phyloP scores from a whole-genome alignment of 768 basidiomycete species.

The Mycena maculata region DNA sequence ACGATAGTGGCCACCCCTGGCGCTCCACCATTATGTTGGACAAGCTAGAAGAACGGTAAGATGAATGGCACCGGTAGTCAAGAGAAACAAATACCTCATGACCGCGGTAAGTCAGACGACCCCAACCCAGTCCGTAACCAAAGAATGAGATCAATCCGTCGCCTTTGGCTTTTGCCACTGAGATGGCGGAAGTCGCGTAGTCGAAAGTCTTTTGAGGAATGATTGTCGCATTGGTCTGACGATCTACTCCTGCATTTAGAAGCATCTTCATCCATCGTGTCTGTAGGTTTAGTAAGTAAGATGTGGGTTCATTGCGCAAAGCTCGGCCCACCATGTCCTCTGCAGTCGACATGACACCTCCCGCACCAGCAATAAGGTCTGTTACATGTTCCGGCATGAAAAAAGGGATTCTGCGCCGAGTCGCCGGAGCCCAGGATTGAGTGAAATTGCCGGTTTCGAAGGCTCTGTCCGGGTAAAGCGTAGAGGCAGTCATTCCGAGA shows the following conservation, averaged over 20 bases:
- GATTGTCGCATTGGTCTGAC: conserved; percentile 43
- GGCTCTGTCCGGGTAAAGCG: conserved; percentile 50
- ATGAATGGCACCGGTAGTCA: not conserved
- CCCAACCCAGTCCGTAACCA: conserved; percentile 59
- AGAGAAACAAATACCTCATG: conserved; percentile 48
- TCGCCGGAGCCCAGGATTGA: conserved; percentile 24
- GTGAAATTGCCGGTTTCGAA: conserved; percentile 40
- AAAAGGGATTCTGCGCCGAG: conserved; percentile 29
- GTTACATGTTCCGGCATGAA: conserved; percentile 37
- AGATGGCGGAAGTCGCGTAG: conserved; percentile 46
- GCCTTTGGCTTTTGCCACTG: conserved; percentile 34
- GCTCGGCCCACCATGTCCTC: conserved; percentile 53
- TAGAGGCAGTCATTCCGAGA: conserved; percentile 54
- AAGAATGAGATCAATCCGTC: conserved; percentile 41
- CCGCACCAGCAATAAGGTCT: conserved; percentile 49
- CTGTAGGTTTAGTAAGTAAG: conserved; percentile 37
- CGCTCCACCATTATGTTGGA: conserved; percentile 48
- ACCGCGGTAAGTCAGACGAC: conserved; percentile 50
- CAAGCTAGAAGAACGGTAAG: conserved; percentile 39
- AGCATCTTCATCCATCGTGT: conserved; percentile 51
- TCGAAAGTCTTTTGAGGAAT: conserved; percentile 46
- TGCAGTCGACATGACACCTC: conserved; percentile 56
- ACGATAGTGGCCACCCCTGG: conserved; percentile 48
- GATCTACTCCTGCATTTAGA: conserved; percentile 48
- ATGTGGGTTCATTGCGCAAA: not conserved